Base-by-base conservation (phyloP, 805 yeast genomes). In the Ogataea angusta region DNA sequence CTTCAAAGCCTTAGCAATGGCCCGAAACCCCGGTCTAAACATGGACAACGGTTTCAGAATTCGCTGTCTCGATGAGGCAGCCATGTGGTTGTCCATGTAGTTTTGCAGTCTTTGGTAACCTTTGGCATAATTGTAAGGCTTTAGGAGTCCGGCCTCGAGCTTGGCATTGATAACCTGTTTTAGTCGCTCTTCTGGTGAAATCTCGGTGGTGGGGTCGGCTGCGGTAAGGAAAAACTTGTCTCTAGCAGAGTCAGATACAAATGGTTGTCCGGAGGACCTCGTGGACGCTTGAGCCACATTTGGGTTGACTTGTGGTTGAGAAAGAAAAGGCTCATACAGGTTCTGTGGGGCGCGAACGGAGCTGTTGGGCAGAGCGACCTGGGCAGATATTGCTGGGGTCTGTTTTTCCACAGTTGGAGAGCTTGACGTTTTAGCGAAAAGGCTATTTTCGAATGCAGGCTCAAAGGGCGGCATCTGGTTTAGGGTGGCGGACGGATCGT, bases 221-320 rank as follows among this genome's bases (percentile, higher is more conserved):
- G 98, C 98, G 0, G 97, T 91, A 35, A 91, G 66, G 66, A 91
- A 90, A 64, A 91, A 91, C 62, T 89, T 89, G 59, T 90, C 97
- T 48, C 88, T 74, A 1, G 96, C 95, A 2, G 93, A 80, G 41
- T 85, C 91, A 0, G 82, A 75, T 4, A 77, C 70, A 28, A 54
- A 53, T 5, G 69, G 64, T 23, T 43, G 49, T 16, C 36, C 34
- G n/a, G 34, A 28, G 14, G 47, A 10, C 17, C 33, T 22, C 14
- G 44, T 19, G 10, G 36, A 15, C 25, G 30, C 36, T 10, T 14
- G 24, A 16, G 38, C 22, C 10, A 42, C 17, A 18, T 43, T 25
- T 9, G 23, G 27, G 13, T 15, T 24, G 8, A 43, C 37, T 21
- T 24, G 21, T 19, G 34, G 42, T 26, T 34, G 46, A 13, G 34